Evolutionary conservation across 495 filamentous ascomycete species (phyloP).

Genomic region (Penicillium subrubescens): DNA sequence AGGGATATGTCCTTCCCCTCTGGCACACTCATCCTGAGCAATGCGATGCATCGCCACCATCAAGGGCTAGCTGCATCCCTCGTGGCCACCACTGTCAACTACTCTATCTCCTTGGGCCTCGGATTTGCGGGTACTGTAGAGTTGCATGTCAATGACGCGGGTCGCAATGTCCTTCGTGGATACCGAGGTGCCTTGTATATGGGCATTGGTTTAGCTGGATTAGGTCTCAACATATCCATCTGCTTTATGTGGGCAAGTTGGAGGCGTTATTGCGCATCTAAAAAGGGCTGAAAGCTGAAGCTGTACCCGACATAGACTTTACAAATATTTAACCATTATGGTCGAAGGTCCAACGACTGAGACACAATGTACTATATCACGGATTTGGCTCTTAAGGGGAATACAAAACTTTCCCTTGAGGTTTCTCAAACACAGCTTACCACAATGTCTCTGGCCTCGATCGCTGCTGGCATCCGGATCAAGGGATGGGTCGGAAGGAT

Average conservation of each 20-base stretch:
- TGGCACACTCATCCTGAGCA: conserved; percentile 60
- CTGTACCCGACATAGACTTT: background rate
- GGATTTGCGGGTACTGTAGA: conserved; percentile 66
- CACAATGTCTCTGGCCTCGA: no score
- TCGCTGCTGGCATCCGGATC: background rate
- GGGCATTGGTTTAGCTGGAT: conserved; percentile 44
- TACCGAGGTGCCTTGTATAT: conserved; percentile 61
- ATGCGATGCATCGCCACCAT: conserved; percentile 57
- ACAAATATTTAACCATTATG: background rate
- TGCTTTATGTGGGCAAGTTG: background rate
- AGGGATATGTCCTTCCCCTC: conserved; percentile 62
- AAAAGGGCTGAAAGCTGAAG: background rate
- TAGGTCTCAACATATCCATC: background rate
- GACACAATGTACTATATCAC: background rate
- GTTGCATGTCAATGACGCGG: conserved; percentile 46
- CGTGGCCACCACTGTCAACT: conserved; percentile 63
- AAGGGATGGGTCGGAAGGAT: conserved; percentile 10
- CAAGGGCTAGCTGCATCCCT: conserved; percentile 64
- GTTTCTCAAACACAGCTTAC: background rate
- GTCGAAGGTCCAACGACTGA: background rate
- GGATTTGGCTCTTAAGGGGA: background rate
- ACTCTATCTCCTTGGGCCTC: conserved; percentile 60
- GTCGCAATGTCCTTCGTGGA: conserved; percentile 48
- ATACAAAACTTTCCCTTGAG: background rate
- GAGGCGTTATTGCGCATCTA: background rate